phyloP scores from a whole-genome alignment of 1,284 basidiomycete genomes.

The Moniliella sp. region DNA sequence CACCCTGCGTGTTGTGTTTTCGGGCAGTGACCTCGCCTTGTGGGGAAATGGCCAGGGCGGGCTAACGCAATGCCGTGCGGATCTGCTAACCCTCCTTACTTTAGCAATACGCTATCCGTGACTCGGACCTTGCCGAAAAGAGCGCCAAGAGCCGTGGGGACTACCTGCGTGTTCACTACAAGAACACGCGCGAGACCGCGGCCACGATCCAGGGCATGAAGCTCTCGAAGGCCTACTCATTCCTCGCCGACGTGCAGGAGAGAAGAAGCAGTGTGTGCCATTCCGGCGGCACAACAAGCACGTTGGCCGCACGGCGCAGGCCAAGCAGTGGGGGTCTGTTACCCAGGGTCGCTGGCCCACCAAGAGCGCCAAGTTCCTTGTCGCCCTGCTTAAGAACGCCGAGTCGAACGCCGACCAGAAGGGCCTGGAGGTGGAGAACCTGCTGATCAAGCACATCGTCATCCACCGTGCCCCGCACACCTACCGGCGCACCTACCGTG shows the following conservation, averaged over 20 bases:
- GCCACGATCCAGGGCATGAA: constrained; percentile 52
- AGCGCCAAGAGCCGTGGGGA: constrained; percentile 57
- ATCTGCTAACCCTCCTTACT: too few species aligned
- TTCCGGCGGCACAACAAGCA: constrained; percentile 91
- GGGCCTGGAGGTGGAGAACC: constrained; percentile 74
- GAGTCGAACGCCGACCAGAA: constrained; percentile 98
- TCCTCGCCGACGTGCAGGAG: constrained; percentile 84
- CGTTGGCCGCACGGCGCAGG: constrained; percentile 88
- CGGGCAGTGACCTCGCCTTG: too few species aligned
- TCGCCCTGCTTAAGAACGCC: constrained; percentile 88
- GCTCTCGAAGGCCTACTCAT: constrained; percentile 81
- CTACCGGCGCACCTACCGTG: constrained; percentile 95
- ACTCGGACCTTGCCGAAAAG: constrained; percentile 31
- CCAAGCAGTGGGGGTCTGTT: constrained; percentile 76
- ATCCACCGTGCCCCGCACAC: constrained; percentile 99
- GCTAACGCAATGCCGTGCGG: too few species aligned
- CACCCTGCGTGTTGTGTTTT: too few species aligned
- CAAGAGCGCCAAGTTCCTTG: constrained; percentile 91
- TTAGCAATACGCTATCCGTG: constrained; percentile 34
- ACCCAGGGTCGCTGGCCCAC: constrained; percentile 77
- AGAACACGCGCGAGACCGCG: constrained; percentile 69
- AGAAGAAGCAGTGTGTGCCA: constrained; percentile 87
- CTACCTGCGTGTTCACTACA: constrained; percentile 98
- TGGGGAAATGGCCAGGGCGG: too few species aligned
- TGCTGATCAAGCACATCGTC: constrained; percentile 84